Evolutionary conservation across 2,329 filamentous ascomycete species (phyloP), one percentile per base, ranked within the genome.

Genomic region (Fusarium scirpi): DNA sequence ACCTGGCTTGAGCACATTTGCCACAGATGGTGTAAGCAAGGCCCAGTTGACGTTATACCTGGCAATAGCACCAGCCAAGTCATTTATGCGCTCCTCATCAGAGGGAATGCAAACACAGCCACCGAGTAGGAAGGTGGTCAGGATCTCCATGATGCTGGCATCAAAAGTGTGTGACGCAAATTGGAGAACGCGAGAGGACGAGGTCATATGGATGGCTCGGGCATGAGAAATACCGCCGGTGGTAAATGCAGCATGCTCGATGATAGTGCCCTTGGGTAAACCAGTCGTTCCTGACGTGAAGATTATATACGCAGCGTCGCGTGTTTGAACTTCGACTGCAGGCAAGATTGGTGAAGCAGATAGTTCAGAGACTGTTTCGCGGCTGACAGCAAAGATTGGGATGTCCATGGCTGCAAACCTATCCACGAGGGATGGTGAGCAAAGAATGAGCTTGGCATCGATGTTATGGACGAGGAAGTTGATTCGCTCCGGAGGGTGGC

Each of bases 401-500:
- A 70, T 40, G 2, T 18, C 22, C 15, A 67, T 8, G 6, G 16
- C 20, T 3, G n/a, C 43, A 10, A 67, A 63, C 18, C 43, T 70
- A 3, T 32, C 1, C 6, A 15, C 18, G 25, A 62, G n/a, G 16
- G 48, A 56, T 0, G 62, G 0, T 6, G 69, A 71, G 34, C 65
- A 72, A 0, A 71, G 29, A 12, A 72, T 41, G 13, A 71, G 20
- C 20, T 67, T 62, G 6, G 69, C 65, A 16, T 55, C 24, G 1
- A 71, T 58, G 9, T 67, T 72, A 5, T 32, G 12, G 1, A 69
- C 47, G 5, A 74, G 40, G n/a, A 67, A 63, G 6, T 38, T 54
- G 27, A 72, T 59, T 6, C 72, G 66, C 0, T 72, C 61, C 0
- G 78, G 78, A 1, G 83, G 82, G 46, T 81, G 69, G 11, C 77